These are phyloP conservation scores for Fistulinella prunicolor DNA, from an alignment of 768 basidiomycete genomes.

Conservation along the genomic window DNA sequence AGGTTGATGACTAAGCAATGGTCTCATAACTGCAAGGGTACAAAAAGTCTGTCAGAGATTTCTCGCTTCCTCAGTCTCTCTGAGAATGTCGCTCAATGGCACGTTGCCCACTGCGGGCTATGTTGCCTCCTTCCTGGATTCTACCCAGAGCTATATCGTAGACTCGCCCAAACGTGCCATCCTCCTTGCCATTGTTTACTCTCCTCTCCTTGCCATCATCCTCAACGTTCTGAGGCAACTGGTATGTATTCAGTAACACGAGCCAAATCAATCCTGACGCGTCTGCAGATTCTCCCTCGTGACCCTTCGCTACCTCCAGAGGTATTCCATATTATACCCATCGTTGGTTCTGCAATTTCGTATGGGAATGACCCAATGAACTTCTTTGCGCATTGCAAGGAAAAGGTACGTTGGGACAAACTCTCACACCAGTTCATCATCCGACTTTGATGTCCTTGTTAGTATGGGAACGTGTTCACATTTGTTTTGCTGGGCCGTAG, in stretches of 20 bases:
- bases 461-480: slow-evolving; percentile 98
- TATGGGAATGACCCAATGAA: slow-evolving; percentile 93
- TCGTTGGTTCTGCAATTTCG: slow-evolving; percentile 81
- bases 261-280: not conserved
- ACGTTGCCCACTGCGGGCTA: slow-evolving; percentile 26
- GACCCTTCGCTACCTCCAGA: slow-evolving; percentile 76
- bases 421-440: not conserved
- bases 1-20: slow-evolving; percentile 25
- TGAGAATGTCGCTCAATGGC: slow-evolving; percentile 24
- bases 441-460: not conserved
- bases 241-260: slow-evolving; percentile 40
- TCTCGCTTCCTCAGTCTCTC: not conserved
- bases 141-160: slow-evolving; percentile 17
- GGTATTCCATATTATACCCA: slow-evolving; percentile 91
- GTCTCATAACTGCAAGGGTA: not conserved
- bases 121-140: slow-evolving; percentile 17
- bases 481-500: slow-evolving; percentile 87
- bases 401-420: slow-evolving; percentile 57
- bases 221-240: slow-evolving; percentile 79
- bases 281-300: slow-evolving; percentile 58
- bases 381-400: slow-evolving; percentile 76
- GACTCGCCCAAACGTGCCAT: slow-evolving; percentile 29
- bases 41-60: slow-evolving; percentile 2
- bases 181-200: slow-evolving; percentile 51
- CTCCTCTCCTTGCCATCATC: slow-evolving; percentile 64